These are phyloP conservation scores for Ogataea populi-albae DNA, from an alignment of 805 yeast genomes.

Conservation along the genomic window DNA sequence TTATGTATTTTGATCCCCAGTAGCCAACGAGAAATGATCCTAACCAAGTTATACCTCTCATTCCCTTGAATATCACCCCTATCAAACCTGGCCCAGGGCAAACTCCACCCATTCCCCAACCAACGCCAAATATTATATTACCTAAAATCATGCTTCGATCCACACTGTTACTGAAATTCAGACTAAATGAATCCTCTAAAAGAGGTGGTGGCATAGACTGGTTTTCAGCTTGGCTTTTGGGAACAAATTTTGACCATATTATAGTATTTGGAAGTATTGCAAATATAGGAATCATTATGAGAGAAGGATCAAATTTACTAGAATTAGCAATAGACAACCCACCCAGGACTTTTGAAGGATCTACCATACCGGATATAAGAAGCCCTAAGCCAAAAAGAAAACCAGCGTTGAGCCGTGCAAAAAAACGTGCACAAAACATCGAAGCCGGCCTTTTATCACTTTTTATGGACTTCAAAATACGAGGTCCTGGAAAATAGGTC, in stretches of 20 bases:
- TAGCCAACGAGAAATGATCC: slow-evolving; percentile 29
- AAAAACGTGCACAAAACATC: slow-evolving; percentile 6
- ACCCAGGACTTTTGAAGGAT: slow-evolving; percentile 43
- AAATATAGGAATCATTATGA: slow-evolving; percentile 41
- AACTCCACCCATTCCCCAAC: slow-evolving; percentile 52
- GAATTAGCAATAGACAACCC: slow-evolving; percentile 39
- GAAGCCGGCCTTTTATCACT: neutral
- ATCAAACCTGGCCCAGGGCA: slow-evolving; percentile 54
- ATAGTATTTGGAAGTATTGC: slow-evolving; percentile 45
- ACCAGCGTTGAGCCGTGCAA: slow-evolving; percentile 28
- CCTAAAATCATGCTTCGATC: slow-evolving; percentile 38
- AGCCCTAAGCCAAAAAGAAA: slow-evolving; percentile 45
- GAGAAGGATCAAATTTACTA: slow-evolving; percentile 45
- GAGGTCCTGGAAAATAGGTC: slow-evolving; percentile 31
- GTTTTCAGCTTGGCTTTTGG: slow-evolving; percentile 12
- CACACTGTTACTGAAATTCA: slow-evolving; percentile 27
- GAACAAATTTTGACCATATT: slow-evolving; percentile 31
- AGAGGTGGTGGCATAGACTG: slow-evolving; percentile 12
- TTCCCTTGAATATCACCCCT: slow-evolving; percentile 25
- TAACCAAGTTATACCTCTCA: slow-evolving; percentile 29
- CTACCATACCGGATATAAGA: slow-evolving; percentile 45
- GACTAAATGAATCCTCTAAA: slow-evolving; percentile 21
- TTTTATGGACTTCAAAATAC: slow-evolving; percentile 8
- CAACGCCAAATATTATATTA: slow-evolving; percentile 44
- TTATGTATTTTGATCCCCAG: slow-evolving; percentile 28